phyloP scores from a whole-genome alignment of 2,329 filamentous ascomycete genomes.

The Colletotrichum sp. region DNA sequence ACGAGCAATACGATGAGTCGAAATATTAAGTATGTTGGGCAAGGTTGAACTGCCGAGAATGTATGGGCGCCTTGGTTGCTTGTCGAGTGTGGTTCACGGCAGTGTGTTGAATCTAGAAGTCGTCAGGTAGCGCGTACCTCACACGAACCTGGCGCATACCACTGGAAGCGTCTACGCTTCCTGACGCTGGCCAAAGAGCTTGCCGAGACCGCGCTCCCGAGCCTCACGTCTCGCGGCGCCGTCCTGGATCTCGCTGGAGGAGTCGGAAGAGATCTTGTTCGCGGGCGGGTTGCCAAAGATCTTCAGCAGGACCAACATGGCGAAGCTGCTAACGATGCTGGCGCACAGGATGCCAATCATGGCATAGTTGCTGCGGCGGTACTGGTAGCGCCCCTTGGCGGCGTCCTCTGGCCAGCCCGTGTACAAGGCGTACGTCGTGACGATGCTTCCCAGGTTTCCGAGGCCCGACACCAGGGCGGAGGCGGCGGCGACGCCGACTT shows the following conservation, averaged over 20 bases:
- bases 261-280: constrained; percentile 47
- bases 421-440: constrained; percentile 89
- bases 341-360: constrained; percentile 86
- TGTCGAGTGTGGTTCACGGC: not conserved
- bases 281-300: constrained; percentile 60
- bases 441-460: constrained; percentile 84
- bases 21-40: constrained; percentile 13
- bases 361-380: constrained; percentile 81
- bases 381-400: constrained; percentile 70
- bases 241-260: constrained; percentile 56
- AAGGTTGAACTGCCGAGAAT: constrained; percentile 42
- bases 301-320: constrained; percentile 72
- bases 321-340: constrained; percentile 75
- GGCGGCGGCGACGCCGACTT: constrained; percentile 88
- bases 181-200: constrained; percentile 36
- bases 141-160: constrained; percentile 19
- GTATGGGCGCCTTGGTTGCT: not conserved
- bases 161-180: constrained; percentile 22
- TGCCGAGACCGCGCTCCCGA: constrained; percentile 62
- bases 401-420: constrained; percentile 84
- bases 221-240: constrained; percentile 65
- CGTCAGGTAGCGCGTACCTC: constrained; percentile 24
- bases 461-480: constrained; percentile 85
- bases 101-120: not conserved
- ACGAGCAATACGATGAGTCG: constrained; percentile 6